These are phyloP conservation scores for Eimeria nieschulzi DNA, from an alignment of 169 alveolate species.

Conservation along the genomic window DNA sequence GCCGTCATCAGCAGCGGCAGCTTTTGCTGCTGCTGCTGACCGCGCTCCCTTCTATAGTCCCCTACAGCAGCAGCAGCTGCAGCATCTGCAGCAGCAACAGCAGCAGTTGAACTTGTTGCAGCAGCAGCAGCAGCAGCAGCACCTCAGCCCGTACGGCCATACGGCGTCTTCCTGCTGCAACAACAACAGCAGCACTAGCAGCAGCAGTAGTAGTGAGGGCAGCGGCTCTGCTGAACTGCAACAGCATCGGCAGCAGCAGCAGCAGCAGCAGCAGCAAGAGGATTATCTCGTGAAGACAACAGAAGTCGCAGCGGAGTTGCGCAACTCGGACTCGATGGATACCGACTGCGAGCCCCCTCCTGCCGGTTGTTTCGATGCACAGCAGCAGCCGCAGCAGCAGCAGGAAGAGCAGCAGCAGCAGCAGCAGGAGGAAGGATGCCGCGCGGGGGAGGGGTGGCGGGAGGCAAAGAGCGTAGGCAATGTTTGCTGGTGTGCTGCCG, in stretches of 20 bases:
- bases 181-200: background rate
- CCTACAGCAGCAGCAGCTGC: slow-evolving; percentile 9
- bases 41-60: no score
- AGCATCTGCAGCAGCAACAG: slow-evolving; percentile 30
- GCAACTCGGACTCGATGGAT: slow-evolving; percentile 24
- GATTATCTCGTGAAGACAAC: slow-evolving; percentile 23
- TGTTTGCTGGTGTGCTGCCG: no score
- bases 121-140: background rate
- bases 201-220: slow-evolving; percentile 15
- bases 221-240: background rate
- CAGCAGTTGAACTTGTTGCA: background rate
- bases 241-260: slow-evolving; percentile 47
- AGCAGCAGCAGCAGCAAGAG: slow-evolving; percentile 10
- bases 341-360: slow-evolving; percentile 34
- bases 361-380: background rate
- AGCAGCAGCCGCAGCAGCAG: slow-evolving; percentile 18
- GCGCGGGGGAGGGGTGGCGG: no score
- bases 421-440: slow-evolving; percentile 32
- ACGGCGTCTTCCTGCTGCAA: no score
- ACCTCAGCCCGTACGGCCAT: no score
- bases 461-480: no score
- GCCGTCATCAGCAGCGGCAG: background rate
- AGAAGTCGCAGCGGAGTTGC: background rate
- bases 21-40: no score
- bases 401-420: slow-evolving; percentile 17